Evolutionary conservation across 169 alveolate genomes (phyloP), one percentile per base, ranked within the genome.

Genomic region (Babesia microti): DNA sequence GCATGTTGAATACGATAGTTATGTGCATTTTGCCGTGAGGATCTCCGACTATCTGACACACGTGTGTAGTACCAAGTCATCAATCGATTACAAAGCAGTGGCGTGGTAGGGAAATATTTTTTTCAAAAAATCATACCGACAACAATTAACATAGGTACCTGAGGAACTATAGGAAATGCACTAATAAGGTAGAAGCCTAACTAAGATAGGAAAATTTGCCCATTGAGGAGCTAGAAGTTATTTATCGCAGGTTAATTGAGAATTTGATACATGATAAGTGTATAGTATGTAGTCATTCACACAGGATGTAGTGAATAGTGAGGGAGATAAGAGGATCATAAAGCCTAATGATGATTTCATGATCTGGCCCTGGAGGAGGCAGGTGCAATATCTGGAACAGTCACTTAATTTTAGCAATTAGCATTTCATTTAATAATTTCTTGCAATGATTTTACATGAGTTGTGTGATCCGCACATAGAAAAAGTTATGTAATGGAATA

Each of bases 341-440:
- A 43, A 40, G 22, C 32, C 36, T 14, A 42, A 65, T 35, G 69
- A 68, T 27, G 51, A 37, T 11, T 65, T 65, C 46, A 54, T 65
- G 37, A 63, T 65, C 0, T 65, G 76, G 76, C 69, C 76, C 5
- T 65, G 76, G 76, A 30, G 67, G 9, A 32, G 58, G 4, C 57
- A 50, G 4, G 68, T 69, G 3, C 53, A 53, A 27, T 54, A 46
- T 27, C 57, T 54, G 26, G 70, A 65, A 19, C 11, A 40, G n/a
- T n/a, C n/a, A n/a, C n/a, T n/a, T n/a, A n/a, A n/a, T n/a, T n/a
- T n/a, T n/a, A n/a, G n/a, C n/a, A n/a, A n/a, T n/a, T n/a, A n/a
- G n/a, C n/a, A n/a, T n/a, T n/a, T n/a, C n/a, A n/a, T n/a, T n/a
- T n/a, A n/a, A n/a, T n/a, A n/a, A n/a, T n/a, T n/a, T n/a, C n/a